Conservation (phyloP, 2,329 filamentous ascomycete species). For the Trichoderma cornu-damae region DNA sequence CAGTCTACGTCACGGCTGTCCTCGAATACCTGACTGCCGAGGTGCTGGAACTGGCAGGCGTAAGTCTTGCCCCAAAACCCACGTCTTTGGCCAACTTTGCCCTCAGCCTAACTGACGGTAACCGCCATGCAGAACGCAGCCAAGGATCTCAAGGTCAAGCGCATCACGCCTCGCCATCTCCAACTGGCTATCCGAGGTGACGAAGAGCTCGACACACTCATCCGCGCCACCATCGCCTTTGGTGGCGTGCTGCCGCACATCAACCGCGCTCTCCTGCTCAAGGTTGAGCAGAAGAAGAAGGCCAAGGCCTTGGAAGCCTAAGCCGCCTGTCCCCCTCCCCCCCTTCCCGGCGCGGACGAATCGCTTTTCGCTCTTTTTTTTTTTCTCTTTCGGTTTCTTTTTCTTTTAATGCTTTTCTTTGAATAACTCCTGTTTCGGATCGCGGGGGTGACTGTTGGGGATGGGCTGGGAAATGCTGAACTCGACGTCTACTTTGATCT, state of each 20-base stretch:
- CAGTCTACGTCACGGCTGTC: slow-evolving; percentile 96
- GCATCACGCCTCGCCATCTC: slow-evolving; percentile 95
- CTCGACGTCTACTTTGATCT: not conserved
- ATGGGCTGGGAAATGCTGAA: slow-evolving; percentile 13
- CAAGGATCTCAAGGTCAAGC: slow-evolving; percentile 99
- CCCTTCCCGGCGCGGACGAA: slow-evolving; percentile 9
- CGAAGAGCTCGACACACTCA: slow-evolving; percentile 95
- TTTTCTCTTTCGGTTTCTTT: slow-evolving; percentile 3
- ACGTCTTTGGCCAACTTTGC: slow-evolving; percentile 1
- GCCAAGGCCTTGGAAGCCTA: slow-evolving; percentile 49
- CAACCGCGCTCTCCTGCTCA: slow-evolving; percentile 91
- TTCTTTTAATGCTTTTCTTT: slow-evolving; percentile 15
- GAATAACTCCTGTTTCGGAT: slow-evolving; percentile 16
- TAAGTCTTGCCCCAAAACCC: slow-evolving; percentile 41
- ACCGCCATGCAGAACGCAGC: slow-evolving; percentile 67
- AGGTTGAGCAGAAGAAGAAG: slow-evolving; percentile 98
- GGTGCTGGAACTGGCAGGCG: slow-evolving; percentile 93
- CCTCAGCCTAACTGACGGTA: slow-evolving; percentile 26
- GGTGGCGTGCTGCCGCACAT: slow-evolving; percentile 98
- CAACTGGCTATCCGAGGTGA: slow-evolving; percentile 98
- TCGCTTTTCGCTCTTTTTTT: slow-evolving; percentile 14
- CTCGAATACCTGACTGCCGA: slow-evolving; percentile 97
- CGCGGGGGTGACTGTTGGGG: slow-evolving; percentile 12
- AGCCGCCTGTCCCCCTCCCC: not conserved
- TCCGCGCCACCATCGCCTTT: slow-evolving; percentile 95